Conservation (phyloP, 1,284 basidiomycete species). For the Irpex sp. region DNA sequence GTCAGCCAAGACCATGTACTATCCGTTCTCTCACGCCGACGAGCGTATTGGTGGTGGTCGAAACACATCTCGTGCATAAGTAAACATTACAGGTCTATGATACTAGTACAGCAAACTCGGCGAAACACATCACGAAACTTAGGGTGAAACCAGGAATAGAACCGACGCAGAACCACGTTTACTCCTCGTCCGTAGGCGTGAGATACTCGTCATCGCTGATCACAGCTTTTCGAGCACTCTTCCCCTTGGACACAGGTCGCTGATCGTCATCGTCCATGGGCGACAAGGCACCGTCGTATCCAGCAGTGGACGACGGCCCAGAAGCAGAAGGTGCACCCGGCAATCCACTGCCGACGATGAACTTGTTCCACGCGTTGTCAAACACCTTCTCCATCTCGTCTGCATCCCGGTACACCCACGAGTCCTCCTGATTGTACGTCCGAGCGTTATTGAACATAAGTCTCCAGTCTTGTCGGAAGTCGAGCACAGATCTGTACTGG, state of each 20-base stretch:
- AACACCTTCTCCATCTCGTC: conserved; percentile 89
- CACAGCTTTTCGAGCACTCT: conserved; percentile 63
- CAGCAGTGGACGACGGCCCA: conserved; percentile 40
- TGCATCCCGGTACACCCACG: conserved; percentile 93
- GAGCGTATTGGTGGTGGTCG: too few relatives aligned
- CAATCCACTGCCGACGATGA: conserved; percentile 62
- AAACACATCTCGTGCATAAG: not conserved
- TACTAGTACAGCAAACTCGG: not conserved
- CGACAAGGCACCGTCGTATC: conserved; percentile 66
- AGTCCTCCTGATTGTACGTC: conserved; percentile 86
- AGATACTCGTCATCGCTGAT: conserved; percentile 70
- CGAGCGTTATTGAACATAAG: conserved; percentile 94
- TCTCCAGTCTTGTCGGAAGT: conserved; percentile 79
- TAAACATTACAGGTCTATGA: not conserved
- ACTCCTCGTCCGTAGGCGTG: conserved; percentile 35
- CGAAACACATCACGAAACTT: not conserved
- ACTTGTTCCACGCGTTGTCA: conserved; percentile 56
- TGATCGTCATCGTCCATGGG: conserved; percentile 75
- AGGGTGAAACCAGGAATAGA: not conserved
- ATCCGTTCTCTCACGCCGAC: too few relatives aligned
- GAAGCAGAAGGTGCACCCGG: conserved; percentile 55
- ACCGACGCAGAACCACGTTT: not conserved
- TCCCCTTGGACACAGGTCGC: conserved; percentile 42
- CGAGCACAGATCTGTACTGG: conserved; percentile 73
- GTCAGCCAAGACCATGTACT: too few relatives aligned